Evolutionary conservation across 257 asterid species (phyloP).

Genomic region (Gentiana straminea): DNA sequence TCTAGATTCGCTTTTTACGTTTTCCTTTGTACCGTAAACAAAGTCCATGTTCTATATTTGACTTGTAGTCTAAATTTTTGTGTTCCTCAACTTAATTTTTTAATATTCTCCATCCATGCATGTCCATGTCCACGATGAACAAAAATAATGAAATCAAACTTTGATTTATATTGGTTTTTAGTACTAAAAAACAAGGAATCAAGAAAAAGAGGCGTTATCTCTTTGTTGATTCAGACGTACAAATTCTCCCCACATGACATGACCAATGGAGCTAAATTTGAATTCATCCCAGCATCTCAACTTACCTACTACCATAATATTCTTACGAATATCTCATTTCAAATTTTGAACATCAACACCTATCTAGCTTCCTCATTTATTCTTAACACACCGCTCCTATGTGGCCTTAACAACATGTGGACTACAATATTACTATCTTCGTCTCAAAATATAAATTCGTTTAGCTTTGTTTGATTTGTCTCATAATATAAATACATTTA

Average conservation of each 20-base stretch:
- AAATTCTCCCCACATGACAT: conserved; percentile 20
- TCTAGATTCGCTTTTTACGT: conserved; percentile 31
- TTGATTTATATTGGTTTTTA: not conserved
- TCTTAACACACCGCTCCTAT: no score
- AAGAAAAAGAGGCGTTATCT: not conserved
- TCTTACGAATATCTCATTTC: conserved; percentile 20
- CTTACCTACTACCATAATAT: conserved; percentile 24
- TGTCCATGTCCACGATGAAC: not conserved
- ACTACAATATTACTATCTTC: no score
- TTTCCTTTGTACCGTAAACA: not conserved
- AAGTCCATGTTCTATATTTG: no score
- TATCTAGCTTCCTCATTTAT: no score
- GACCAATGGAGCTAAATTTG: conserved; percentile 11
- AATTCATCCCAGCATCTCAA: conserved; percentile 14
- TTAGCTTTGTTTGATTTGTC: no score
- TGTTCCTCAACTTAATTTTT: conserved; percentile 1
- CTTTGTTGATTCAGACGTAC: conserved; percentile 1
- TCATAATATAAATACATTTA: no score
- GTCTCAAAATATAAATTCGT: no score
- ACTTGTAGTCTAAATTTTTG: no score
- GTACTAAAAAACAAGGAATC: no score
- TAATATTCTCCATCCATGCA: not conserved
- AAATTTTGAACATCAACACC: conserved; percentile 45
- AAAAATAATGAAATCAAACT: conserved; percentile 7
- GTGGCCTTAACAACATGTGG: no score